Base-by-base conservation (phyloP, 768 basidiomycete genomes). In the Tulasnella sp. region DNA sequence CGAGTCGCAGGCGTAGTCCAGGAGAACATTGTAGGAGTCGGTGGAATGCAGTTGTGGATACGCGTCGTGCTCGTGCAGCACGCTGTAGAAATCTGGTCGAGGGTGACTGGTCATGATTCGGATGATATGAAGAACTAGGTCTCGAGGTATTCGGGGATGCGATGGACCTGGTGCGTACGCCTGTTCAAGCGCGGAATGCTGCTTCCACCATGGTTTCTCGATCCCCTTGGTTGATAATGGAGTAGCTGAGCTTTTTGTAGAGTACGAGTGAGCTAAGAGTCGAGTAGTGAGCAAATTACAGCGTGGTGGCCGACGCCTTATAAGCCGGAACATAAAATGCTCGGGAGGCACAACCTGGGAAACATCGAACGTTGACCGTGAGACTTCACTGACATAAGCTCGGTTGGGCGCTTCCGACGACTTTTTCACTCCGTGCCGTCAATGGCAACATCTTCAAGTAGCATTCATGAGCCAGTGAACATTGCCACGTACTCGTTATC, bases 1-100 rank as follows among this genome's bases (percentile, higher is more conserved):
- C 11, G 37, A 71, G 38, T 31, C 25, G 40, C 67, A 76, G 15
- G 75, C 75, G 37, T 71, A 40, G 22, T 76, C 75, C 19, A 76
- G 29, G 40, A 76, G 75, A 45, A 76, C 19, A n/a, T 76, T 76
- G 67, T 34, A 76, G 11, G 75, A 76, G 40, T 76, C 67, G 75
- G 34, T 49, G 67, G 39, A 42, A 31, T 76, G 75, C 25, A 76
- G 67, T 14, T 39, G 42, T 8, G 64, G 75, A 54, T 76, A 70
- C 67, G 39, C 64, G 31, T 76, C 69, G 67, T 76, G 75, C n/a
- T 31, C 34, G 15, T 69, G n/a, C 37, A 69, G 19, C 22, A 76
- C 39, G 29, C 29, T 22, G 22, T 34, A 37, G 38, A 69, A 69
- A 2, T 19, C 15, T 36, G 39, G 69, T 22, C 67, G 75, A 14